Evolutionary conservation across 495 filamentous ascomycete species (phyloP), one percentile per base, ranked within the genome.

Genomic region (Lepraria neglecta): DNA sequence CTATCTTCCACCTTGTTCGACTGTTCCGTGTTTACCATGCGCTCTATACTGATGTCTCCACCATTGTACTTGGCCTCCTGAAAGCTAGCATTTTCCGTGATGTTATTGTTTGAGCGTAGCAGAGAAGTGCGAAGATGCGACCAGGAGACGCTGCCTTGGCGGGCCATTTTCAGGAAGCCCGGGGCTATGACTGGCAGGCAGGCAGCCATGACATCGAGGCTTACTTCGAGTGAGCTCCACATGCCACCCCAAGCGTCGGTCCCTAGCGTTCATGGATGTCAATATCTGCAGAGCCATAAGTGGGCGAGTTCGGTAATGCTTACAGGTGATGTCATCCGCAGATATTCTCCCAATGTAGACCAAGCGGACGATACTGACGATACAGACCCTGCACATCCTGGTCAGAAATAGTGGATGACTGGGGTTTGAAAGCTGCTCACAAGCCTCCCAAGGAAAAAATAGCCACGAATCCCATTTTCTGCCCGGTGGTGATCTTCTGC

Each of bases 61-160:
- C n/a, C 45, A 2, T 24, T 0, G 9, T 47, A 15, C 19, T 47
- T 9, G 19, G 14, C n/a, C 19, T 0, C 45, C 19, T 47, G 7
- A 24, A 4, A 47, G 45, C 45, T 12, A n/a, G 45, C 45, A 12
- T 47, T 12, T 10, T 21, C 19, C 45, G 45, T 47, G 14, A 3
- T 10, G 7, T 11, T 24, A 4, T 12, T 47, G 19, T n/a, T 12
- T 4, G 45, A 47, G 17, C 19, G 45, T 12, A 24, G 24, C 19
- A 47, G 9, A 3, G 45, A 47, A 24, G 45, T 21, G 19, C 45
- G 45, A 12, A 21, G 1, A 47, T 47, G 19, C 14, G 45, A 21
- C 45, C 45, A 47, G 9, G 45, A 47, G 24, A 47, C n/a, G 45
- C 19, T 47, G 24, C 45, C 45, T 47, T 47, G 45, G 45, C 45